phyloP scores from a whole-genome alignment of 2,329 filamentous ascomycete species.

The Fusarium stilboides region DNA sequence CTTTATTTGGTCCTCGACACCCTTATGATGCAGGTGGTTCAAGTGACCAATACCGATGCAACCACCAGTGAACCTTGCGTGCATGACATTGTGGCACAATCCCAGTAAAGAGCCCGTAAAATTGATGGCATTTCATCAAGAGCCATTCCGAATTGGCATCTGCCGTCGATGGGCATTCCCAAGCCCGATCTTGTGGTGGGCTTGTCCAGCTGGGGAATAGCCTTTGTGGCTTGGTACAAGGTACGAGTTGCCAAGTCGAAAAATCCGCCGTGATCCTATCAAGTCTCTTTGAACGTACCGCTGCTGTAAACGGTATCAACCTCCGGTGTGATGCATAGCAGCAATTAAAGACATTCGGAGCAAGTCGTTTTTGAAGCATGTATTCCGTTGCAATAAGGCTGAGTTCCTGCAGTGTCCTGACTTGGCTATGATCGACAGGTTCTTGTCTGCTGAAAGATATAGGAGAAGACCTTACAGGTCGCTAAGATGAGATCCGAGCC shows the following conservation, averaged over 20 bases:
- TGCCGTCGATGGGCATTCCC: slow-evolving; percentile 37
- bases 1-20: slow-evolving; percentile 15
- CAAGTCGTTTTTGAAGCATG: slow-evolving; percentile 6
- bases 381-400: slow-evolving; percentile 38
- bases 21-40: slow-evolving; percentile 21
- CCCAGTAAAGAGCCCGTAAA: neutral
- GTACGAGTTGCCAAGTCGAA: slow-evolving; percentile 8
- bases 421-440: slow-evolving; percentile 41
- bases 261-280: neutral
- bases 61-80: slow-evolving; percentile 13
- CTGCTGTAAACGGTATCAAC: slow-evolving; percentile 17
- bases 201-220: slow-evolving; percentile 16
- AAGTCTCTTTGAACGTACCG: slow-evolving; percentile 4
- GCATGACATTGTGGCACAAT: slow-evolving; percentile 24
- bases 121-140: slow-evolving; percentile 42
- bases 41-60: slow-evolving; percentile 29
- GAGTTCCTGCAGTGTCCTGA: slow-evolving; percentile 26
- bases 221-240: slow-evolving; percentile 31
- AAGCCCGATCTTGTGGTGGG: slow-evolving; percentile 36
- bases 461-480: slow-evolving; percentile 24
- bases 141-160: slow-evolving; percentile 47
- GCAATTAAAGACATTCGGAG: slow-evolving; percentile 11
- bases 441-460: slow-evolving; percentile 39
- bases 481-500: slow-evolving; percentile 26
- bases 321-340: neutral